Base-by-base conservation (phyloP, 352 stramenopile genomes). In the Vaucheria bursata region DNA sequence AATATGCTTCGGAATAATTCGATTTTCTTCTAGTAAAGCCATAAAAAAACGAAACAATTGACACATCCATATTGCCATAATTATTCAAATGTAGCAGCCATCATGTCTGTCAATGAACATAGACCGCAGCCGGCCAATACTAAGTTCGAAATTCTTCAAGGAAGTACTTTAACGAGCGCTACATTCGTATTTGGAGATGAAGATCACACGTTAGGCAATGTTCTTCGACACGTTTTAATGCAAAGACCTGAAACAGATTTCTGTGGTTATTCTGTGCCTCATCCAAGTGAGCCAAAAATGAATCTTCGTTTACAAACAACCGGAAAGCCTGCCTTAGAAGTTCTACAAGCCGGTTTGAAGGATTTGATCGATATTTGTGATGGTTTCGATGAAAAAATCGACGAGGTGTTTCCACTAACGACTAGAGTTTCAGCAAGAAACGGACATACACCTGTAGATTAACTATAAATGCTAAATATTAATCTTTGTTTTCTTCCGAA, bases 251-350 rank as follows among this genome's bases (percentile, higher is more conserved):
- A 95, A 59, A 91, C 93, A 29, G 88, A 94, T 45, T 96, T 96
- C 67, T 94, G 89, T 66, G 91, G 91, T 38, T 96, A 96, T 85
- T 93, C 88, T 53, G 93, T 96, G 65, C 91, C 91, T 66, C 91
- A 96, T 79, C 91, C 91, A 40, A 95, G 90, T 0, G 91, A 96
- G 83, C 91, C 91, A 52, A 94, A 94, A 84, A 95, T 96, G 91
- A 90, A 96, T 86, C 81, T 96, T 25, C 88, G 91, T 53, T 59
- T 59, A 59, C 45, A 59, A 25, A 66, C 5, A n/a, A 18, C 71
- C 64, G 75, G 73, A 74, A 52, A 52, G 79, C 75, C 79, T 37
- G 79, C 79, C 49, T 36, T 84, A 39, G 52, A 84, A 6, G 32
- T 84, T 18, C 71, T 84, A 12, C 82, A 84, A 39, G 40, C 68